Evolutionary conservation across 306 rosid genomes (phyloP).

Genomic region (Vicia faba): DNA sequence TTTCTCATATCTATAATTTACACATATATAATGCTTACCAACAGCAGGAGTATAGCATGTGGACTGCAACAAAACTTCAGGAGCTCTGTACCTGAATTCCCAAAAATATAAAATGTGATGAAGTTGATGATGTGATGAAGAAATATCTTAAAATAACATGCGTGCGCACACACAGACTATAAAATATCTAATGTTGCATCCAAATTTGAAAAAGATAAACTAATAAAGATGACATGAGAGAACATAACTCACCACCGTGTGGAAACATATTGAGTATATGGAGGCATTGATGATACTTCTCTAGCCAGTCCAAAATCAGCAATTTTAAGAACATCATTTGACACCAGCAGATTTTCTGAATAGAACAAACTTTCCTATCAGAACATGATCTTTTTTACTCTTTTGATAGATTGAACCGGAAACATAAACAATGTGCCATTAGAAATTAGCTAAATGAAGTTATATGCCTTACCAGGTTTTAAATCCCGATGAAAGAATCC

Average conservation of each 20-base stretch:
- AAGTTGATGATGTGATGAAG: constrained; percentile 3
- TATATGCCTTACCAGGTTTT: constrained; percentile 64
- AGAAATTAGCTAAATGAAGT: constrained; percentile 15
- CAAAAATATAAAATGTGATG: constrained; percentile 21
- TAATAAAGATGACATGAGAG: constrained; percentile 18
- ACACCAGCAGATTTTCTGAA: constrained; percentile 82
- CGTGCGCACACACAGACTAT: background rate
- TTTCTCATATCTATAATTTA: too few relatives aligned
- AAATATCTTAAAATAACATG: constrained; percentile 8
- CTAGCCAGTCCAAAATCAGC: constrained; percentile 94
- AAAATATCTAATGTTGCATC: constrained; percentile 18
- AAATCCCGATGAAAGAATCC: constrained; percentile 86
- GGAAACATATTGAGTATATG: constrained; percentile 92
- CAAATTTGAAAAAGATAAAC: constrained; percentile 16
- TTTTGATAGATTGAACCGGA: constrained; percentile 22
- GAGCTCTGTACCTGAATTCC: constrained; percentile 79
- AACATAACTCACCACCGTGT: constrained; percentile 82
- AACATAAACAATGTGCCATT: constrained; percentile 24
- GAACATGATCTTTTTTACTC: constrained; percentile 18
- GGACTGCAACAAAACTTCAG: constrained; percentile 80
- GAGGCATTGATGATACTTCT: constrained; percentile 82
- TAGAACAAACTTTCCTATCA: constrained; percentile 21
- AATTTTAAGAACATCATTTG: constrained; percentile 70
- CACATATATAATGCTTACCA: constrained; percentile 50
- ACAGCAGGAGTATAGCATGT: constrained; percentile 79